Evolutionary conservation across 176 grass and related monocot species (phyloP).

Genomic region (Saccharum spontaneum): DNA sequence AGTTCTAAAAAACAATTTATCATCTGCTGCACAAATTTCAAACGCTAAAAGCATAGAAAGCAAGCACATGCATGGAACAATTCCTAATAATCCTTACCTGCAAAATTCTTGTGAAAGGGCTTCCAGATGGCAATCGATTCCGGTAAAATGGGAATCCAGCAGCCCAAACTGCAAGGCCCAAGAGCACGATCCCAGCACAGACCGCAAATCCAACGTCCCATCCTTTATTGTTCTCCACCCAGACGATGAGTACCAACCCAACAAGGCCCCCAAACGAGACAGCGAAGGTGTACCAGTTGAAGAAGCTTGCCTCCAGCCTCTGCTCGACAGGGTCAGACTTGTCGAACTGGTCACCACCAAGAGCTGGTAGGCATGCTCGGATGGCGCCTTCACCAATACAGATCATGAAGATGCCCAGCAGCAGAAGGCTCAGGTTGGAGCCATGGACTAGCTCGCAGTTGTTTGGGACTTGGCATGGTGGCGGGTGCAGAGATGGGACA

Average conservation of each 20-base stretch:
- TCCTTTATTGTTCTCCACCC: slow-evolving; percentile 59
- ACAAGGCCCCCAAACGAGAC: slow-evolving; percentile 58
- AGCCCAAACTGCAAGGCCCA: slow-evolving; percentile 30
- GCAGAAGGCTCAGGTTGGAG: slow-evolving; percentile 52
- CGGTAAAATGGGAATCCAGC: slow-evolving; percentile 55
- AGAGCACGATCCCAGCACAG: slow-evolving; percentile 34
- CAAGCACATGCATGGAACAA: neutral
- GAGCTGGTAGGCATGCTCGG: slow-evolving; percentile 52
- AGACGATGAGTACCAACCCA: slow-evolving; percentile 60
- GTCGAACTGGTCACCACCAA: slow-evolving; percentile 80
- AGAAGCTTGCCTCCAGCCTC: slow-evolving; percentile 63
- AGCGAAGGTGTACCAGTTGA: slow-evolving; percentile 81
- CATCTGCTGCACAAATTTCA: neutral
- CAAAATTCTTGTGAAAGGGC: slow-evolving; percentile 61
- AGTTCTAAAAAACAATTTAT: neutral
- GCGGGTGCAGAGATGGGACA: slow-evolving; percentile 55
- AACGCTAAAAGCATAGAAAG: neutral
- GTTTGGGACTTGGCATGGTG: slow-evolving; percentile 29
- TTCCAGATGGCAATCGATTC: slow-evolving; percentile 51
- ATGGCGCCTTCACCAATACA: slow-evolving; percentile 56
- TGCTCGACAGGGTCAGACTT: slow-evolving; percentile 35
- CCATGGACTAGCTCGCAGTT: slow-evolving; percentile 45
- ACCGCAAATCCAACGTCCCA: slow-evolving; percentile 58
- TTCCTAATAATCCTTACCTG: slow-evolving; percentile 30
- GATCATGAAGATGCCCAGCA: slow-evolving; percentile 57